Percentiles rank a stretch among this genome's conserved stretches.
phyloP scores from a whole-genome alignment of 75 land plant genomes.

The Cunninghamia lanceolata region DNA sequence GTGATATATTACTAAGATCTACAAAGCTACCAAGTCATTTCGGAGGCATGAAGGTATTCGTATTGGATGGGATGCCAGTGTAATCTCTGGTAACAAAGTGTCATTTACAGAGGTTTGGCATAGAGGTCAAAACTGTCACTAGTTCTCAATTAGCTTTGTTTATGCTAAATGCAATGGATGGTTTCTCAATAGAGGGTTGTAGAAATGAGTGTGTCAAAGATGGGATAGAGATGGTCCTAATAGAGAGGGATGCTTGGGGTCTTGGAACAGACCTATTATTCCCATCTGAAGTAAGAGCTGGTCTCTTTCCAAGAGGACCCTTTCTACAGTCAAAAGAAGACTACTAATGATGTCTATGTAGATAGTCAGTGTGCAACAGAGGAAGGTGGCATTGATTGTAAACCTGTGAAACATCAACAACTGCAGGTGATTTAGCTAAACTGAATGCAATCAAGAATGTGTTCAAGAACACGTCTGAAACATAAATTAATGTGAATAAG shows the following conservation, averaged over 20 bases:
- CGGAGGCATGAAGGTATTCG: slow-evolving; percentile 28
- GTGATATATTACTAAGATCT: slow-evolving; percentile 16
- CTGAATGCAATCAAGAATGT: too few relatives aligned
- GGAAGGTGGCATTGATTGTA: too few relatives aligned
- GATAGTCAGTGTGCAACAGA: too few relatives aligned
- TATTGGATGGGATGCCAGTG: slow-evolving; percentile 43
- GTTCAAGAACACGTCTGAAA: too few relatives aligned
- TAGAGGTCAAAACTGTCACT: slow-evolving; percentile 24
- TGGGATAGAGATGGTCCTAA: slow-evolving; percentile 36
- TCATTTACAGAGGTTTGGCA: slow-evolving; percentile 42
- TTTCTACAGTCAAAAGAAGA: slow-evolving; percentile 9
- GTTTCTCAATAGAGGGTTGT: slow-evolving; percentile 1
- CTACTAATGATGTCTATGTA: too few relatives aligned
- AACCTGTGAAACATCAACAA: too few relatives aligned
- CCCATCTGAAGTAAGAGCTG: slow-evolving; percentile 18
- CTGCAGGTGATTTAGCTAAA: too few relatives aligned
- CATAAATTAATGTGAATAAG: too few relatives aligned
- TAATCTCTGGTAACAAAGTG: slow-evolving; percentile 32
- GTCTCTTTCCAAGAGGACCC: slow-evolving; percentile 14
- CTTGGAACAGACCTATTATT: slow-evolving; percentile 38
- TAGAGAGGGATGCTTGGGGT: slow-evolving; percentile 51
- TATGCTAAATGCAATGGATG: slow-evolving; percentile 13
- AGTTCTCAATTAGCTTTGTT: slow-evolving; percentile 12
- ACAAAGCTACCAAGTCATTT: slow-evolving; percentile 27
- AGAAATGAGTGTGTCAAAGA: slow-evolving; percentile 6